These are phyloP conservation scores for Vaccinium vitisidaea DNA, from an alignment of 148 eudicot genomes.

Conservation along the genomic window DNA sequence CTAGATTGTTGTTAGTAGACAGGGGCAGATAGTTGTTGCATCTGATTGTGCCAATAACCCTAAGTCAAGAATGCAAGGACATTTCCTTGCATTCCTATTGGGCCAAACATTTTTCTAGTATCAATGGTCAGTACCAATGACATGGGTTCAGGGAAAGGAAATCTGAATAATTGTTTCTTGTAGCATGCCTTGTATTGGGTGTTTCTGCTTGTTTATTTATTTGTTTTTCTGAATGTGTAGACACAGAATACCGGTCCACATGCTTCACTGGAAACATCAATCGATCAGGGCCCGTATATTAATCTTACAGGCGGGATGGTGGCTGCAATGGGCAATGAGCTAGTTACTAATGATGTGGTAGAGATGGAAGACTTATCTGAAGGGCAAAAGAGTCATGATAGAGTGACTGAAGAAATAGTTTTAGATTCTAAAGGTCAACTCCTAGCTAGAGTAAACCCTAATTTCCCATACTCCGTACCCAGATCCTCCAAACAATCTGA, in stretches of 20 bases:
- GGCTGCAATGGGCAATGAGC: constrained; percentile 58
- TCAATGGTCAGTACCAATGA: not conserved
- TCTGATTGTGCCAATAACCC: not conserved
- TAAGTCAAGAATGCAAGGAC: not conserved
- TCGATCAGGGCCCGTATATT: constrained; percentile 72
- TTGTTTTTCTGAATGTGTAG: constrained; percentile 22
- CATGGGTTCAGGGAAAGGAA: too few species aligned
- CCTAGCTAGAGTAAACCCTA: constrained; percentile 19
- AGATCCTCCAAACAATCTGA: constrained; percentile 23
- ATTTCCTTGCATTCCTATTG: not conserved
- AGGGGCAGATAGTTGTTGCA: not conserved
- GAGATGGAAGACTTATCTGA: constrained; percentile 25
- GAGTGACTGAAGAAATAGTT: constrained; percentile 6
- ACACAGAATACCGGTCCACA: constrained; percentile 25
- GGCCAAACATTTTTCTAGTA: not conserved
- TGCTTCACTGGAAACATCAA: constrained; percentile 43
- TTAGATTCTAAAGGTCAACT: constrained; percentile 28
- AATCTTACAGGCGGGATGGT: constrained; percentile 72
- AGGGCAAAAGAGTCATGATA: constrained; percentile 20
- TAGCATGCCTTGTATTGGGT: not conserved
- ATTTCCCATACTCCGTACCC: not conserved
- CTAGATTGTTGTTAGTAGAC: not conserved
- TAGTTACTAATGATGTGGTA: constrained; percentile 23
- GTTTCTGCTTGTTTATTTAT: not conserved
- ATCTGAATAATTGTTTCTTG: not conserved